A percentile compares a stretch with the other conserved stretches of the same genome.
These are phyloP conservation scores for Solanum etuberosum DNA, from an alignment of 257 asterid genomes.

Conservation along the genomic window DNA sequence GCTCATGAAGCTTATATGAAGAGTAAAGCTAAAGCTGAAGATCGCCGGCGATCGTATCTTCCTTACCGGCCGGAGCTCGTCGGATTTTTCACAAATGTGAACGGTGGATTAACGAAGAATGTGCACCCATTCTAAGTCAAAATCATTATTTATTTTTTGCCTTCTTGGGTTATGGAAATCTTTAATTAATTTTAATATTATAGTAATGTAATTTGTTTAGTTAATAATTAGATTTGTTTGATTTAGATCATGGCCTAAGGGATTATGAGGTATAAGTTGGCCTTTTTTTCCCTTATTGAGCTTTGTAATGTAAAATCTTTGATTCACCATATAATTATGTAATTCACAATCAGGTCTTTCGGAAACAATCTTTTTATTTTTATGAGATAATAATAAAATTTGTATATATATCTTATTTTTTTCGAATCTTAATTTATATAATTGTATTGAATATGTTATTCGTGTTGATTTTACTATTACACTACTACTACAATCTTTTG, in stretches of 20 bases:
- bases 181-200: neutral
- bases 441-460: too few relatives aligned
- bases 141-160: neutral
- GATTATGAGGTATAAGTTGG: neutral
- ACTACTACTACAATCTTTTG: neutral
- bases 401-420: too few relatives aligned
- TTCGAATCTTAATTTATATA: accelerated
- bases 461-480: neutral
- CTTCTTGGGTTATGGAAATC: neutral
- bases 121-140: conserved; percentile 59
- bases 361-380: accelerated
- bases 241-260: neutral
- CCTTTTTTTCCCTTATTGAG: neutral
- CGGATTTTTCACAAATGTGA: conserved; percentile 79
- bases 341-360: too few relatives aligned
- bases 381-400: neutral
- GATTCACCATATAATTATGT: neutral
- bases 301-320: neutral
- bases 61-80: conserved; percentile 89
- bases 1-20: conserved; percentile 70
- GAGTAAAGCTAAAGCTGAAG: conserved; percentile 46
- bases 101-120: conserved; percentile 64
- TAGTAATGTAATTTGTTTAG: neutral
- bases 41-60: conserved; percentile 58
- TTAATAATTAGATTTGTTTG: neutral